These are phyloP conservation scores for Pachysandra terminalis DNA, from an alignment of 164 flowering plant genomes.

Conservation along the genomic window DNA sequence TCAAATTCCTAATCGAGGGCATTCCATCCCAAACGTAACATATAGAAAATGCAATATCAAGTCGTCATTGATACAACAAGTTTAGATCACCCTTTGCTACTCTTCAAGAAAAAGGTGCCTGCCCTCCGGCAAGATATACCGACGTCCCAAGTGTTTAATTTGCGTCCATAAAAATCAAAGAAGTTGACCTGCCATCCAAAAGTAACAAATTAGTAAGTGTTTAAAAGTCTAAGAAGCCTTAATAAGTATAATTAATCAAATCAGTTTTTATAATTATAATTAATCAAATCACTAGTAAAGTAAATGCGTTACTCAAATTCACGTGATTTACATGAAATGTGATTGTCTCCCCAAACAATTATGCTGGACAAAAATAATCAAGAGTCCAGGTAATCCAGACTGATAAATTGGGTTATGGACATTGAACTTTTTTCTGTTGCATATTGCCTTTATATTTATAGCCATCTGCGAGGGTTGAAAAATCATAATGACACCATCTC, in stretches of 20 bases:
- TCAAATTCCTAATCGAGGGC: neutral
- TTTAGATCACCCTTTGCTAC: slow-evolving; percentile 57
- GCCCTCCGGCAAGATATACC: slow-evolving; percentile 78
- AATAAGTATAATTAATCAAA: too few species aligned
- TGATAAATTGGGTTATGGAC: neutral
- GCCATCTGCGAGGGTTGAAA: neutral
- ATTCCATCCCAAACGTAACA: neutral
- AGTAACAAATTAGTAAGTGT: slow-evolving; percentile 1
- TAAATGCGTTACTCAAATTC: neutral
- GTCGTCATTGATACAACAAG: neutral
- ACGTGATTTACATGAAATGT: too few species aligned
- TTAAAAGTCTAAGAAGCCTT: too few species aligned
- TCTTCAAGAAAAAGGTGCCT: slow-evolving; percentile 69
- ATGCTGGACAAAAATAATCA: neutral
- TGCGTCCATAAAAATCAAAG: slow-evolving; percentile 89
- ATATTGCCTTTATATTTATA: too few species aligned
- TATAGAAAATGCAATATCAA: neutral
- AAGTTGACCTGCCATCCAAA: slow-evolving; percentile 57
- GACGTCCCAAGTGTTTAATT: slow-evolving; percentile 76
- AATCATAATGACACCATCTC: too few species aligned
- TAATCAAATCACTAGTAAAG: too few species aligned
- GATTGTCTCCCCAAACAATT: neutral
- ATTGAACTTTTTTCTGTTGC: neutral
- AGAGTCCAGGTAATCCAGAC: neutral
- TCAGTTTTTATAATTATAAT: too few species aligned